phyloP scores from a whole-genome alignment of 1,139 yeast genomes.

The Blastobotrys apis region DNA sequence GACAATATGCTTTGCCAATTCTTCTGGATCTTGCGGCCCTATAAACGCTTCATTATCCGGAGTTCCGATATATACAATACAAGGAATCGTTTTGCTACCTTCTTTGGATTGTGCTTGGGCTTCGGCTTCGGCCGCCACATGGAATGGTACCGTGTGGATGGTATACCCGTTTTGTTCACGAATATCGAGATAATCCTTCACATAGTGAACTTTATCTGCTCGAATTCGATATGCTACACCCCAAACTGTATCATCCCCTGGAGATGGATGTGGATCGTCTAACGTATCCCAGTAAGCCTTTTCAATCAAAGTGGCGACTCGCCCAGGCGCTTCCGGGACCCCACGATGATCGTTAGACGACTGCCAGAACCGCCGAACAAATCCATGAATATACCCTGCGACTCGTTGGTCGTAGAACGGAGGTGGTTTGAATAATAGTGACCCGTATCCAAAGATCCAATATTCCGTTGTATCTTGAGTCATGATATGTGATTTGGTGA shows the following conservation, averaged over 20 bases:
- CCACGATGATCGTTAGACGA: slow-evolving; percentile 88
- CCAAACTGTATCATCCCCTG: slow-evolving; percentile 54
- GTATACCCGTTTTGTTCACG: slow-evolving; percentile 90
- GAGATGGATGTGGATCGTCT: slow-evolving; percentile 42
- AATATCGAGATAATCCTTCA: slow-evolving; percentile 64
- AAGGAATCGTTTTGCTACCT: slow-evolving; percentile 30
- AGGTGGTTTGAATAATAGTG: slow-evolving; percentile 87
- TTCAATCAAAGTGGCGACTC: slow-evolving; percentile 75
- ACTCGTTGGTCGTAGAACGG: slow-evolving; percentile 60
- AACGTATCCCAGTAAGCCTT: slow-evolving; percentile 47
- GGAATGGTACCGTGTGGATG: slow-evolving; percentile 63
- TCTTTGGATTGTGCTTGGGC: slow-evolving; percentile 40
- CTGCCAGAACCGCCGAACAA: slow-evolving; percentile 85
- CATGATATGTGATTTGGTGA: background rate
- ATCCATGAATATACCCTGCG: slow-evolving; percentile 74
- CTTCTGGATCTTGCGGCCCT: slow-evolving; percentile 62
- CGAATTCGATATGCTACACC: slow-evolving; percentile 86
- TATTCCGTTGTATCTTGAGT: slow-evolving; percentile 18
- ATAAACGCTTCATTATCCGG: slow-evolving; percentile 74
- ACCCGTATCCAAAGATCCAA: slow-evolving; percentile 92
- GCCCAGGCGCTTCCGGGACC: slow-evolving; percentile 75
- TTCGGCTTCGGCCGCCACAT: slow-evolving; percentile 37
- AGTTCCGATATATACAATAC: slow-evolving; percentile 80
- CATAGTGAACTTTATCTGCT: slow-evolving; percentile 56
- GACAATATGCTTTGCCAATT: slow-evolving; percentile 59